Conservation (phyloP, 2,329 filamentous ascomycete species). For the Colletotrichum zoysiae region DNA sequence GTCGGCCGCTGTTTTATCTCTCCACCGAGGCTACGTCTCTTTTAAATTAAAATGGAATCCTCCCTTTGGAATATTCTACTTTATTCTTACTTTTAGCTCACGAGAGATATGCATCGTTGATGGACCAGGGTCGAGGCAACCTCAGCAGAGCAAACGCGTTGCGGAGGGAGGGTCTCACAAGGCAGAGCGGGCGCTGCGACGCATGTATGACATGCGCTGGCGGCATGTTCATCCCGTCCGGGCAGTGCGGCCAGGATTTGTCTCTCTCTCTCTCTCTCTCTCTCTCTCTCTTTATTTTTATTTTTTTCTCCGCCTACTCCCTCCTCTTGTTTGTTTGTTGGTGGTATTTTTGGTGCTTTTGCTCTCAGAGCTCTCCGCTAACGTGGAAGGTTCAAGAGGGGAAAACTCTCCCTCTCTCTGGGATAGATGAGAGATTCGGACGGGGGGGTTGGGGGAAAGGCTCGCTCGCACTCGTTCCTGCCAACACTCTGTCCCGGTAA, state of each 20-base stretch:
- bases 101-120: not conserved
- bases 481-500: not conserved
- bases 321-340: no score
- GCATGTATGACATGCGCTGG: slow-evolving; percentile 37
- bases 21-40: not conserved
- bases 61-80: not conserved
- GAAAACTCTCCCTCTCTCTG: not conserved
- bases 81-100: not conserved
- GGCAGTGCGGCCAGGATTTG: not conserved
- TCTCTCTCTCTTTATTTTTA: no score
- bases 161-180: slow-evolving; percentile 1
- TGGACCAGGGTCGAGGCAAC: not conserved
- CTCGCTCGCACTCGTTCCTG: not conserved
- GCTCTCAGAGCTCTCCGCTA: not conserved
- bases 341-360: not conserved
- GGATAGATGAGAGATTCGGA: not conserved
- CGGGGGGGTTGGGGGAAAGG: not conserved
- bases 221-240: slow-evolving; percentile 38
- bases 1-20: not conserved
- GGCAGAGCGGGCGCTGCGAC: slow-evolving; percentile 38
- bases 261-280: not conserved
- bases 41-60: no score
- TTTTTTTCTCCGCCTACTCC: not conserved
- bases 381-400: not conserved
- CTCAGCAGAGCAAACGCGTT: not conserved